Conservation (phyloP, 345 rosid species). For the Sonneratia alba region DNA sequence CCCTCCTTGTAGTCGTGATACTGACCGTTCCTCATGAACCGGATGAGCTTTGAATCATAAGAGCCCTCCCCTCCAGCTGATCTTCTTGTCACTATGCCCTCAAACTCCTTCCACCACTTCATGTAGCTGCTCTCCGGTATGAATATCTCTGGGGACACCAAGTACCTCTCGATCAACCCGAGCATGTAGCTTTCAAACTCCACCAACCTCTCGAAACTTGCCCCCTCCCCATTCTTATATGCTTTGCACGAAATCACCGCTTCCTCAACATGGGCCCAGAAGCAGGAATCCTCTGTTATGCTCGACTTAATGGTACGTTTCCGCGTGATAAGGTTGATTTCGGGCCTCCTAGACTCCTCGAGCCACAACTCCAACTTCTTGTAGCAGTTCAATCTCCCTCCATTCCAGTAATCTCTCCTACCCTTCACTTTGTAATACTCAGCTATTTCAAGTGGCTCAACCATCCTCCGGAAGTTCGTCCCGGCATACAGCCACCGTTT, state of each 20-base stretch:
- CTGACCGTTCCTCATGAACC: constrained; percentile 27
- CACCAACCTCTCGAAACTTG: constrained; percentile 13
- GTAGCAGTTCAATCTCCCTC: constrained; percentile 44
- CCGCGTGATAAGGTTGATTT: not conserved
- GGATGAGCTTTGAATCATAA: constrained; percentile 17
- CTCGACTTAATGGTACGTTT: constrained; percentile 18
- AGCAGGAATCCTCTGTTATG: constrained; percentile 59
- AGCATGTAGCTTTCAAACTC: constrained; percentile 33
- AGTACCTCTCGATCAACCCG: constrained; percentile 25
- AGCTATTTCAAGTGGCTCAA: constrained; percentile 74
- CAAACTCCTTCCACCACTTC: constrained; percentile 57
- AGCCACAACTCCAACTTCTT: constrained; percentile 43
- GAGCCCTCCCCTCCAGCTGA: not conserved
- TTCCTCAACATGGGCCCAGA: constrained; percentile 80
- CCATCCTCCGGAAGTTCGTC: constrained; percentile 51
- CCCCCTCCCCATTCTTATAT: constrained; percentile 11
- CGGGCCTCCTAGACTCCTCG: constrained; percentile 2
- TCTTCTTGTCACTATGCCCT: constrained; percentile 9
- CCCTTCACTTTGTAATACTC: constrained; percentile 31
- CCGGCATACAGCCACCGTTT: constrained; percentile 33
- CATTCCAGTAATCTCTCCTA: constrained; percentile 14
- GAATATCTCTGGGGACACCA: constrained; percentile 65
- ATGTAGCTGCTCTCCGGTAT: constrained; percentile 46
- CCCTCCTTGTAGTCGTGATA: constrained; percentile 20
- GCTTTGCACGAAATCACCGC: constrained; percentile 22